Evolutionary conservation across 257 asterid species (phyloP).

Genomic region (Plectranthus barbatus): DNA sequence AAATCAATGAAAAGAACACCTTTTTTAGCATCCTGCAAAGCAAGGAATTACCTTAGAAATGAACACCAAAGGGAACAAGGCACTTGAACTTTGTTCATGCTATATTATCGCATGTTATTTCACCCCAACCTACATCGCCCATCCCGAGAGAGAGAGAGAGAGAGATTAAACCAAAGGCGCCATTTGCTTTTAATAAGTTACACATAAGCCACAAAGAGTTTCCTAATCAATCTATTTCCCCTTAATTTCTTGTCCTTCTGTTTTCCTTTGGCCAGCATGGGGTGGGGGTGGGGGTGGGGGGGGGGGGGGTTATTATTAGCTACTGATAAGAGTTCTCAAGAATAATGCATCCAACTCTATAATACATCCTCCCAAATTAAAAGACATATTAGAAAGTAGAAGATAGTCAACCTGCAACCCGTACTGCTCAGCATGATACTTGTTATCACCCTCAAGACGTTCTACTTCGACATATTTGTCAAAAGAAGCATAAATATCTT

Average conservation of each 20-base stretch:
- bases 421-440: conserved; percentile 63
- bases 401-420: conserved; percentile 58
- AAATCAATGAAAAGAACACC: conserved; percentile 77
- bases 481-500: too few relatives aligned
- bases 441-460: conserved; percentile 78
- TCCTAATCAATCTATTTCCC: neutral
- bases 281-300: too few relatives aligned
- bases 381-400: conserved; percentile 9
- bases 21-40: conserved; percentile 72
- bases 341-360: conserved; percentile 4
- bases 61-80: neutral
- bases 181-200: conserved; percentile 1
- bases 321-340: neutral
- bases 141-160: neutral
- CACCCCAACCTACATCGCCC: neutral
- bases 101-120: neutral
- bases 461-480: too few relatives aligned
- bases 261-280: neutral
- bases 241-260: neutral
- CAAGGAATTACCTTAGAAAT: conserved; percentile 9
- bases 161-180: neutral
- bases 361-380: neutral
- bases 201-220: neutral
- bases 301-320: conserved; percentile 1
- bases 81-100: neutral